These are phyloP conservation scores for Millerozyma miso DNA, from an alignment of 805 yeast species.

Conservation along the genomic window DNA sequence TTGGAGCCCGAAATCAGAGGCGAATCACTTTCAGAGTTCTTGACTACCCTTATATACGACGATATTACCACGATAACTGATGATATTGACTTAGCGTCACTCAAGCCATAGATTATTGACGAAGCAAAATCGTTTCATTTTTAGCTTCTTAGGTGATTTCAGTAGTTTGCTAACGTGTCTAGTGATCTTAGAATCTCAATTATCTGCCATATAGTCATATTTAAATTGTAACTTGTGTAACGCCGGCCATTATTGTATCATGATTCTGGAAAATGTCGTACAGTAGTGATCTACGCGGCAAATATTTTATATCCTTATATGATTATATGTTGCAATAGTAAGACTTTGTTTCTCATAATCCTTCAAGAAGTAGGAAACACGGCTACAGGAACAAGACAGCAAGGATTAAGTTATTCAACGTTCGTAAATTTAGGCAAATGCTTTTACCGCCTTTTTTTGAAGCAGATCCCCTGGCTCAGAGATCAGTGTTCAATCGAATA, in stretches of 20 bases:
- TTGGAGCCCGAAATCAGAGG: slow-evolving; percentile 17
- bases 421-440: not conserved
- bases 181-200: no score
- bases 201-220: no score
- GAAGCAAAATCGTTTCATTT: no score
- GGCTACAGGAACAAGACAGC: not conserved
- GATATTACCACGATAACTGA: slow-evolving; percentile 11
- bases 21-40: slow-evolving; percentile 13
- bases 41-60: slow-evolving; percentile 19
- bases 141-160: no score
- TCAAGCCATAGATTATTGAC: slow-evolving; percentile 4
- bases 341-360: not conserved
- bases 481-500: slow-evolving; percentile 3
- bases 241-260: not conserved
- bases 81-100: slow-evolving; percentile 10
- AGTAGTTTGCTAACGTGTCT: no score
- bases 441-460: slow-evolving; percentile 2
- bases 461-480: slow-evolving; percentile 1
- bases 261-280: not conserved
- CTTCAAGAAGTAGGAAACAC: not conserved
- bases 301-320: not conserved
- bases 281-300: not conserved
- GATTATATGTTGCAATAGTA: not conserved
- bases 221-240: no score
- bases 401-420: not conserved